Evolutionary conservation across 768 basidiomycete species (phyloP), one percentile per base, ranked within the genome.

Genomic region (Polyporus arcularius): DNA sequence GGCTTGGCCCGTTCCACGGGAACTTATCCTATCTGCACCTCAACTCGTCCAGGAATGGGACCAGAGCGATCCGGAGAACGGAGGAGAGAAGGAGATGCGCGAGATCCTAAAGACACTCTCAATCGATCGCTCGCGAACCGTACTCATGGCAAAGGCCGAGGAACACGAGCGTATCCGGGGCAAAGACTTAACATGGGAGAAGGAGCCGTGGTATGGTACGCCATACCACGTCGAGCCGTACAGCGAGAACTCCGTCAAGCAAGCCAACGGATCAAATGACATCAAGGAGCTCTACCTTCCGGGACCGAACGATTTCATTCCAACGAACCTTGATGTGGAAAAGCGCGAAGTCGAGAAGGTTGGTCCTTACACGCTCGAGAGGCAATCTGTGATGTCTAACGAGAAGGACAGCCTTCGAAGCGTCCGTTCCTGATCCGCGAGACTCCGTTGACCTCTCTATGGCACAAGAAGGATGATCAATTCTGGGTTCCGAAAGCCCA

Each of bases 381-480:
- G 16, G 18, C 5, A 42, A 42, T 49, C 41, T 48, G 6, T 16
- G 35, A 15, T 41, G 28, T 32, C 52, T 15, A 30, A 39, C 31
- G 15, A 43, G 48, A 30, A 28, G 28, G 40, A 31, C 68, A 96
- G 93, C 90, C 91, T 30, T 74, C 82, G 60, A 85, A 82, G 60
- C 82, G 90, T 12, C 96, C 96, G 4, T 78, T 82, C 60, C 82
- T 95, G 60, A 83, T 98, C 57, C 78, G 84, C 35, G 83, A 95
- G 72, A 90, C 86, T 0, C 76, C 83, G 0, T 67, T 88, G 30
- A 89, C 88, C 4, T 82, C 87, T 12, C 76, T 98, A 3, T 99
- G 96, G 96, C 85, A 95, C 76, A 99, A 99, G 79, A 95, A 95
- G 71, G 97, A 99, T 71, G 96, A 99, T 73, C 84, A 80, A 61